phyloP scores from a whole-genome alignment of 2,329 filamentous ascomycete species.

The Huntiella decipiens region DNA sequence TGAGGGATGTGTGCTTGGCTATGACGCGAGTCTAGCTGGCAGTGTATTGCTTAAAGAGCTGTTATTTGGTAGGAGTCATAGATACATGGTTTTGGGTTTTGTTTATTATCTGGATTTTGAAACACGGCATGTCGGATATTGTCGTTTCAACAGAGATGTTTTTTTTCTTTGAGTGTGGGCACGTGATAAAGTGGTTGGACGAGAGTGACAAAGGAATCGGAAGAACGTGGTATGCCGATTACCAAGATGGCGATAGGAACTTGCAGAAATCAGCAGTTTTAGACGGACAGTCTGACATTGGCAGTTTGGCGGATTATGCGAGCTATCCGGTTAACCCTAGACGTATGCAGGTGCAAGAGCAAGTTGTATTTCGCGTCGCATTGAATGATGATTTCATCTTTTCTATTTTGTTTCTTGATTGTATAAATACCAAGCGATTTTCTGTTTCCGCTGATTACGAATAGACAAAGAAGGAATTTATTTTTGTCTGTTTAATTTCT shows the following conservation, averaged over 20 bases:
- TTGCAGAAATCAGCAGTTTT: too few relatives aligned
- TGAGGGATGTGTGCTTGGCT: background rate
- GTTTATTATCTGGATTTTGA: conserved; percentile 5
- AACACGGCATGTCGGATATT: background rate
- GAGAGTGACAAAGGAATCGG: too few relatives aligned
- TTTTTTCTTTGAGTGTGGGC: background rate
- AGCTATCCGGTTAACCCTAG: too few relatives aligned
- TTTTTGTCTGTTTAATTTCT: conserved; percentile 1
- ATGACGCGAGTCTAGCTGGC: background rate
- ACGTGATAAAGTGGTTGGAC: too few relatives aligned
- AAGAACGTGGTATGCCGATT: too few relatives aligned
- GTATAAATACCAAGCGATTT: background rate
- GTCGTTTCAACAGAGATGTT: conserved; percentile 5
- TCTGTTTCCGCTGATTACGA: background rate
- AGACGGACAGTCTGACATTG: too few relatives aligned
- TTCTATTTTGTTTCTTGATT: too few relatives aligned
- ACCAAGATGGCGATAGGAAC: too few relatives aligned
- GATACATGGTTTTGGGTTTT: conserved; percentile 6
- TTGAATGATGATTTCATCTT: too few relatives aligned
- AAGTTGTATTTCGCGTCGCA: too few relatives aligned
- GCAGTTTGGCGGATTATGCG: too few relatives aligned
- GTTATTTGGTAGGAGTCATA: conserved; percentile 4
- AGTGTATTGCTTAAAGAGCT: background rate
- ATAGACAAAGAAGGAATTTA: background rate
- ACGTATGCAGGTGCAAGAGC: too few relatives aligned